Percentiles rank a stretch among this genome's conserved stretches.
phyloP scores from a whole-genome alignment of 257 asterid species.

The Fraxinus anomala region DNA sequence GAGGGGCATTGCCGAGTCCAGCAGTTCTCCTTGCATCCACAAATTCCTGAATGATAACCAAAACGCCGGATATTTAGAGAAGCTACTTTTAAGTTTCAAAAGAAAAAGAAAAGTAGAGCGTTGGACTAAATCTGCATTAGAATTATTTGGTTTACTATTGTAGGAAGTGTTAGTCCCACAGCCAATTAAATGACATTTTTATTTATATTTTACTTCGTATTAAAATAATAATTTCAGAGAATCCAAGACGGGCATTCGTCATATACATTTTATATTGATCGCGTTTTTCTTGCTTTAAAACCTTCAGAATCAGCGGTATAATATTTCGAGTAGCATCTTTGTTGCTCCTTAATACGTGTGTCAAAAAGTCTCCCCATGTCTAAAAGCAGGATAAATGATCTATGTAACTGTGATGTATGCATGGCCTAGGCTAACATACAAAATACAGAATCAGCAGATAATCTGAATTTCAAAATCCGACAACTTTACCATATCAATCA shows the following conservation, averaged over 20 bases:
- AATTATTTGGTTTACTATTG: background rate
- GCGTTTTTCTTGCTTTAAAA: background rate
- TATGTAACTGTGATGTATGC: background rate
- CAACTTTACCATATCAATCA: slow-evolving; percentile 11
- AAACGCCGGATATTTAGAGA: slow-evolving; percentile 15
- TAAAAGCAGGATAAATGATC: background rate
- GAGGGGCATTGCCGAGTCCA: slow-evolving; percentile 90
- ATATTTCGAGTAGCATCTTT: background rate
- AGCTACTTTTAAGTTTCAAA: background rate
- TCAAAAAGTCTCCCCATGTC: background rate
- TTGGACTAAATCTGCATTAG: background rate
- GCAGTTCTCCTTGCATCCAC: slow-evolving; percentile 91
- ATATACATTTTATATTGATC: background rate
- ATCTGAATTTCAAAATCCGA: slow-evolving; percentile 4
- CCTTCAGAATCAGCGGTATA: background rate
- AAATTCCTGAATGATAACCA: slow-evolving; percentile 63
- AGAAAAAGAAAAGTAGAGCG: background rate
- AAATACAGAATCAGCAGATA: background rate
- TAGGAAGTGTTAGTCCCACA: background rate
- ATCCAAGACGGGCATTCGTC: background rate
- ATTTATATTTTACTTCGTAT: background rate
- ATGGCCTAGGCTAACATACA: background rate
- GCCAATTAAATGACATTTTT: background rate
- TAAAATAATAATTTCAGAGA: background rate
- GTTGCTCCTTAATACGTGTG: background rate